Base-by-base conservation (phyloP, 164 flowering plant species). In the Cinnamomum chago region DNA sequence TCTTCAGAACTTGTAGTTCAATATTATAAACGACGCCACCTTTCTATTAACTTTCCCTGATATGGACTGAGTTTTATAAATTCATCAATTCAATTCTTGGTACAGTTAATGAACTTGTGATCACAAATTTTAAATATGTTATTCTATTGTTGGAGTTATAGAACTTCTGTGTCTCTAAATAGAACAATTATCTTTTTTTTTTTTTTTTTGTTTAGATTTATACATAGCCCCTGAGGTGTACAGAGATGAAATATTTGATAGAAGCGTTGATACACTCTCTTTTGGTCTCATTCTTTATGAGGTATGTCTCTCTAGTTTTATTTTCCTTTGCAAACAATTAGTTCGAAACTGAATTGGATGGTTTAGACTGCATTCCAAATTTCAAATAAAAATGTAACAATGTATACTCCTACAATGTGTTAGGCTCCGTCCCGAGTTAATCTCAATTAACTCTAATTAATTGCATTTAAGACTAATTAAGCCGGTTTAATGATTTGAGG, bases 221-320 rank as follows among this genome's bases (percentile, higher is more conserved):
- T 93, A 92, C 75, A 11, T 84, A 76, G 98, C 99, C 62, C 99
- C 98, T 30, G 98, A 95, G 80, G 52, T 93, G 62, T 88, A 87
- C 75, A 90, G 83, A 60, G 85, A 86, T 81, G 92, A 90, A 80
- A 80, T 86, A 69, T 93, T 93, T 79, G 97, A 92, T 75, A 89
- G 92, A 84, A 90, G 92, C 74, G 92, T 87, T 58, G 99, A 95
- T 81, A 87, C 86, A 20, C 87, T 84, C 83, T 93, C 99, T 30
- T 95, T 90, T 76, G 99, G 96, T 72, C 83, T 93, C 73, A 86
- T 93, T 78, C 81, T 93, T 50, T 91, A 86, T 75, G 99, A 93
- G 99, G 99, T 93, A 85, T 51, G 9, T 33, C 47, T 17, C 11
- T 27, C 15, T 67, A 25, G 18, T n/a, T 33, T 27, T 18, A 27